Evolutionary conservation across 805 yeast species (phyloP).

Genomic region (Maudiozyma barnettii): DNA sequence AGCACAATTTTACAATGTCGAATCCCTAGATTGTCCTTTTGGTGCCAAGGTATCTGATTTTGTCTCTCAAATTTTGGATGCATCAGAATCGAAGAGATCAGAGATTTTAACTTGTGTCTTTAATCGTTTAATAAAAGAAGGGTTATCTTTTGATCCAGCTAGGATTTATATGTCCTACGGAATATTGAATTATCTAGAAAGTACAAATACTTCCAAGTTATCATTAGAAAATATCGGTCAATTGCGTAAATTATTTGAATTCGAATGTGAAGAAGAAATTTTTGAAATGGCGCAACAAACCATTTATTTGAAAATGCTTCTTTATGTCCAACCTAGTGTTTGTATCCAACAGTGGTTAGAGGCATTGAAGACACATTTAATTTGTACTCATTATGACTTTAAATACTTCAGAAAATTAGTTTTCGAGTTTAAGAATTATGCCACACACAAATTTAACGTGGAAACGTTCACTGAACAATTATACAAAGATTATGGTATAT

Average conservation of each 20-base stretch:
- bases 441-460: constrained; percentile 7
- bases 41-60: constrained; percentile 45
- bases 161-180: constrained; percentile 54
- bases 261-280: constrained; percentile 42
- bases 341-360: constrained; percentile 23
- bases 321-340: constrained; percentile 30
- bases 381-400: constrained; percentile 18
- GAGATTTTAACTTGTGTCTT: constrained; percentile 31
- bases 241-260: constrained; percentile 31
- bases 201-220: constrained; percentile 13
- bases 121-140: constrained; percentile 37
- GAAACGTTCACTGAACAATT: not conserved
- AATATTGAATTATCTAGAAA: constrained; percentile 41
- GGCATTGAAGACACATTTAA: constrained; percentile 33
- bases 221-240: constrained; percentile 19
- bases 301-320: constrained; percentile 37
- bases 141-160: constrained; percentile 58
- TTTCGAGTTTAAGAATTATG: constrained; percentile 31
- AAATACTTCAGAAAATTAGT: constrained; percentile 28
- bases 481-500: not conserved
- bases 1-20: constrained; percentile 50
- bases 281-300: constrained; percentile 44
- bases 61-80: constrained; percentile 20
- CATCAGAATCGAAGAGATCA: not conserved
- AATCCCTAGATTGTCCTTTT: constrained; percentile 41